Evolutionary conservation across 2,329 filamentous ascomycete genomes (phyloP), one percentile per base, ranked within the genome.

Genomic region (Colletotrichum melonis): DNA sequence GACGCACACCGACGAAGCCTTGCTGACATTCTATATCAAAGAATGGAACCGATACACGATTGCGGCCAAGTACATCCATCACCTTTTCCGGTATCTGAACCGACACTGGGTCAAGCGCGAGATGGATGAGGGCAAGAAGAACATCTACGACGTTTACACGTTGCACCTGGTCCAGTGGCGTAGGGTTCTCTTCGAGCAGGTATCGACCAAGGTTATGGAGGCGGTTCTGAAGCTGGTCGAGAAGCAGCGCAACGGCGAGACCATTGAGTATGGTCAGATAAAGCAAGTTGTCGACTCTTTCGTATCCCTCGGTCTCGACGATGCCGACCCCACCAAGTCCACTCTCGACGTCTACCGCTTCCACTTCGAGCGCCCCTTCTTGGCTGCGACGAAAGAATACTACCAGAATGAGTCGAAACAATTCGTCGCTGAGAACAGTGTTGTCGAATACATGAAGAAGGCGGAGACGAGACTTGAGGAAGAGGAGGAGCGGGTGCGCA

Each of bases 361-460:
- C 81, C 94, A 95, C 84, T 99, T 99, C 80, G 96, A 99, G 85
- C 91, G 90, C 78, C 97, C 97, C 0, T 99, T 98, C 88, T 89
- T 99, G 65, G 88, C 89, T 6, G 94, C 95, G 3, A 99, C 97
- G 11, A 91, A 90, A 78, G 85, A 88, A 35, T 99, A 98, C 85
- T 99, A 99, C 82, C 89, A 95, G 78, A 92, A 93, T 58, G 97
- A 99, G 82, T 98, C 97, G 24, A 94, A 95, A 78, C 93, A 95
- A 75, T 99, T 99, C 80, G 91, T 99, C 42, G 94, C 95, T 12
- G 96, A 98, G 82, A 99, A 99, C 82, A 97, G 94, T 75, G 95
- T 99, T 4, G 95, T 99, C 42, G 97, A 99, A 81, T 99, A 98
- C 85, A 98, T 99, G 97, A 98, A 98, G 88, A 99, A 99, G 89